Base-by-base conservation (phyloP, 495 filamentous ascomycete species). In the Aspergillus funiculosus region DNA sequence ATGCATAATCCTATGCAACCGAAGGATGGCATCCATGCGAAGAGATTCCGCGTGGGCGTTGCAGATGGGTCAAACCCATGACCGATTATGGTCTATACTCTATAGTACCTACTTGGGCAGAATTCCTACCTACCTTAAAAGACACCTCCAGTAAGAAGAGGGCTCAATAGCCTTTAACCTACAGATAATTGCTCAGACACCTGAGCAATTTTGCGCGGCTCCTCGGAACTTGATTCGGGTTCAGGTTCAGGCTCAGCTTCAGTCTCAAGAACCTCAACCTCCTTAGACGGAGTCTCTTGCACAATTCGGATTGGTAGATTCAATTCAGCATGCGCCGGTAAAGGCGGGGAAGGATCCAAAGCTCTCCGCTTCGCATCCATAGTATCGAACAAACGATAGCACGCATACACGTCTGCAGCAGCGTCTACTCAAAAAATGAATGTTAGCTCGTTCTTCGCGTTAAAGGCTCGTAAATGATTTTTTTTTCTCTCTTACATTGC, bases 331-430 rank as follows among this genome's bases (percentile, higher is more conserved):
- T 77, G 72, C 0, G 68, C 61, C 2, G 89, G 88, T 3, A 79
- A 68, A 8, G 84, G 86, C 15, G 88, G 89, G 2, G 67, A 66
- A 11, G 88, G 87, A 27, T 77, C 57, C 43, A 94, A 70, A 8
- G 70, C 64, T 45, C 71, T 63, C 36, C 89, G 67, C 44, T 85
- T 82, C 27, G 74, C 59, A 54, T 95, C 78, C 49, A 94, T 72
- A 2, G 69, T 63, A 39, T 85, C 70, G 58, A 76, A 92, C 20
- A 94, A 72, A 55, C 85, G 81, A 13, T 91, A 51, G 22, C 81
- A 80, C 40, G 87, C 87, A 56, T 91, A 95, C 2, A 87, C 80
- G 59, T 95, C 89, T 1, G 80, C 78, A 11, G 87, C 87, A 6
- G 87, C 86, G 67, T 95, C 84, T 88, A 37, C 13, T 14, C 15